phyloP scores from a whole-genome alignment of 176 grass and related monocot species.

The Zea mays region Zm-B73-REFERENCE-NAM-5.0 NC_050098.1:183072001-183072500 shows the following conservation, averaged over 20 bases:
- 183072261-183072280: not conserved
- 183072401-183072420: too few species aligned
- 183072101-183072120: not conserved
- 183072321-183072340: not conserved
- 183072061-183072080: conserved; percentile 43
- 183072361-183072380: too few species aligned
- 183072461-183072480: too few species aligned
- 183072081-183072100: not conserved
- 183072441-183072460: too few species aligned
- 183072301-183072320: not conserved
- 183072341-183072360: too few species aligned
- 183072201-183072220: not conserved
- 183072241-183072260: not conserved
- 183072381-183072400: too few species aligned
- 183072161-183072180: not conserved
- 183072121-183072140: not conserved
- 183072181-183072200: not conserved
- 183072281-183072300: not conserved
- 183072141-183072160: not conserved
- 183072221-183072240: not conserved
- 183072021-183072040: conserved; percentile 31
- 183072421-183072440: too few species aligned
- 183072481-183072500: too few species aligned
- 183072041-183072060: not conserved
- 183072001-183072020: conserved; percentile 37